Evolutionary conservation across 2,329 filamentous ascomycete species (phyloP).

Genomic region (Nemania serpens): DNA sequence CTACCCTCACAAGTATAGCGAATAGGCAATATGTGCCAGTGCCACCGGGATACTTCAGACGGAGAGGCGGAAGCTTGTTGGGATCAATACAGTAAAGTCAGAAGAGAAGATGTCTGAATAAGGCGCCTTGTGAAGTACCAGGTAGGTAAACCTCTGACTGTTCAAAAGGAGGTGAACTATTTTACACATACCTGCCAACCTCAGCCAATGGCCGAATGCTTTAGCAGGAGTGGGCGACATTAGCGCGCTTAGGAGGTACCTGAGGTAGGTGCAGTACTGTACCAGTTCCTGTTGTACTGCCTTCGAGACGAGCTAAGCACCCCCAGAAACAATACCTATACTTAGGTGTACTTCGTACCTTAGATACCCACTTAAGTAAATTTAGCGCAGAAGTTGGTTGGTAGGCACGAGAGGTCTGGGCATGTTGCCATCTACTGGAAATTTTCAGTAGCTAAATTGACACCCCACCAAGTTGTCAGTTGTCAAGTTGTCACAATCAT

Average conservation of each 20-base stretch:
- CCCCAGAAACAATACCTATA: no score
- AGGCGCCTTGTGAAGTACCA: conserved; percentile 10
- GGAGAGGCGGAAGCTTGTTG: conserved; percentile 1
- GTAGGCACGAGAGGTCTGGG: no score
- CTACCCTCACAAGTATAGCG: not conserved
- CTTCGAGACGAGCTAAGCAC: no score
- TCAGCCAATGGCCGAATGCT: not conserved
- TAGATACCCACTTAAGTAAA: no score
- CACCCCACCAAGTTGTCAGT: conserved; percentile 10
- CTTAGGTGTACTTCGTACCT: no score
- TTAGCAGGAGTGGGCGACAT: not conserved
- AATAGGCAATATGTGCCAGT: not conserved
- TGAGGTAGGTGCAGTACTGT: no score
- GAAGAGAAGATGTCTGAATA: conserved; percentile 9
- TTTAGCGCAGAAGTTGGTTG: no score
- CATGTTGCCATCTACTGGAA: conserved; percentile 7
- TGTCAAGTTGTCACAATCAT: not conserved
- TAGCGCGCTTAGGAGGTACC: no score
- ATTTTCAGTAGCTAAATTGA: conserved; percentile 22
- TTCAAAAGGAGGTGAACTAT: conserved; percentile 28
- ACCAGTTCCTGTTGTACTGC: no score
- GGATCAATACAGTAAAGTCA: conserved; percentile 8
- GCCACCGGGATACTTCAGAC: not conserved
- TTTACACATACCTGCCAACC: conserved; percentile 8
- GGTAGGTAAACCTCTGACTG: conserved; percentile 7